Evolutionary conservation across 164 flowering plant genomes (phyloP), one percentile per base, ranked within the genome.

Genomic region (Macadamia integrifolia): DNA sequence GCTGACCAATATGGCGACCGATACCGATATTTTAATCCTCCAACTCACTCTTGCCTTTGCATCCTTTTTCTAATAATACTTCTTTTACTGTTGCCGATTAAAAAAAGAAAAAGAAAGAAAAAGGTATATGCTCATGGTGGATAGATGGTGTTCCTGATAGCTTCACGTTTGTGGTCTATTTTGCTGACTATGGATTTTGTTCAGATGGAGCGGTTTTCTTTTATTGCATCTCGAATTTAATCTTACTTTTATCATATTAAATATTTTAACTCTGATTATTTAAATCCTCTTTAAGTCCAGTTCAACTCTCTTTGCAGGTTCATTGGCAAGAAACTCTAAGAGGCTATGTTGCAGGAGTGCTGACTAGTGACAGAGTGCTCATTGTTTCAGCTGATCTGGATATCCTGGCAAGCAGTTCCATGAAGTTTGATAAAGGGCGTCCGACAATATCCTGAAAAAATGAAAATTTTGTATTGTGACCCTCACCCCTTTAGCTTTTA

Each of bases 281-380:
- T 65, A 29, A 32, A 60, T 56, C 32, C 13, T 56, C 31, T 23
- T 23, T 40, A 35, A 67, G 15, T 23, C 11, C 40, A 6, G 17
- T 59, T 31, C 23, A n/a, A 17, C 48, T 53, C n/a, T 53, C 18
- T 68, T n/a, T 72, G 28, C 83, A 95, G 99, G 90, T 92, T 76
- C 89, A 88, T 62, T 95, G 99, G 99, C 99, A 95, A 80, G 98
- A 92, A 78, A 90, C 97, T 66, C 91, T 84, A 40, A 84, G 96
- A 80, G 98, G 99, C 53, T 77, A 72, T 79, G 99, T 95, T 79
- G 99, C 94, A 43, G 99, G 99, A 71, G 71, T 95, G 65, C 71
- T 95, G 80, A 95, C 99, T 48, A 89, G 90, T 43, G 87, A 82
- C 29, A 85, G 98, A 72, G 97, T 95, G 69, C 79, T 92, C 64